Evolutionary conservation across 2,329 filamentous ascomycete genomes (phyloP).

Genomic region (Hymenoscyphus infarciens): DNA sequence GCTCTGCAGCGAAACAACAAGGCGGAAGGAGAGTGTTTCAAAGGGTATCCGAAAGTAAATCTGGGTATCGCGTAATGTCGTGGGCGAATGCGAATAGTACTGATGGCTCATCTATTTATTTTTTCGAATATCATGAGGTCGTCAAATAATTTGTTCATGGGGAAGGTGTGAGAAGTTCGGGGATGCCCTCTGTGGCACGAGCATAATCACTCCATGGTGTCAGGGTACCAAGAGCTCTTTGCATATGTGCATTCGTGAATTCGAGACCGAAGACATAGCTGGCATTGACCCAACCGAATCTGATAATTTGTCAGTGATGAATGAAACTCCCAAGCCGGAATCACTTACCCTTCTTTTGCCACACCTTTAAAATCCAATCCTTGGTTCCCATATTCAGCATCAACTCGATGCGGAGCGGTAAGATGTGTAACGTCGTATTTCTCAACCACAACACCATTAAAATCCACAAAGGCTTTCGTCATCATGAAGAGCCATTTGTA

Average conservation of each 20-base stretch:
- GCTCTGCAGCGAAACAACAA: not conserved
- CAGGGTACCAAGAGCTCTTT: constrained; percentile 80
- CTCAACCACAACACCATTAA: constrained; percentile 96
- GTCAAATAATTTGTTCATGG: not conserved
- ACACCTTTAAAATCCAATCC: constrained; percentile 93
- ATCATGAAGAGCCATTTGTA: constrained; percentile 99
- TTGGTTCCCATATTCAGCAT: constrained; percentile 97
- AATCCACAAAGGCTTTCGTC: constrained; percentile 96
- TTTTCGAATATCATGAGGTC: not conserved
- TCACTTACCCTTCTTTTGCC: constrained; percentile 85
- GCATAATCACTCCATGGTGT: constrained; percentile 57
- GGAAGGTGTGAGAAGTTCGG: not conserved
- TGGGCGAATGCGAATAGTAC: not conserved
- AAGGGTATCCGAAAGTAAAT: constrained; percentile 8
- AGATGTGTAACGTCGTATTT: constrained; percentile 96
- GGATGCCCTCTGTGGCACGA: constrained; percentile 17
- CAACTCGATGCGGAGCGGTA: constrained; percentile 87
- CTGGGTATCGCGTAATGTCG: constrained; percentile 7
- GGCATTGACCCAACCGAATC: constrained; percentile 98
- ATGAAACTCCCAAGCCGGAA: not conserved
- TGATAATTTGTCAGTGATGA: constrained; percentile 40
- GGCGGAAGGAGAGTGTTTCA: not conserved
- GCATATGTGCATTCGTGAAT: constrained; percentile 84
- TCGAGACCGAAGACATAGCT: constrained; percentile 93
- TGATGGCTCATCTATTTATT: not conserved